A percentile compares a stretch with the other conserved stretches of the same genome.
Conservation (phyloP, 2,329 filamentous ascomycete species). For the Orbilia quercus region DNA sequence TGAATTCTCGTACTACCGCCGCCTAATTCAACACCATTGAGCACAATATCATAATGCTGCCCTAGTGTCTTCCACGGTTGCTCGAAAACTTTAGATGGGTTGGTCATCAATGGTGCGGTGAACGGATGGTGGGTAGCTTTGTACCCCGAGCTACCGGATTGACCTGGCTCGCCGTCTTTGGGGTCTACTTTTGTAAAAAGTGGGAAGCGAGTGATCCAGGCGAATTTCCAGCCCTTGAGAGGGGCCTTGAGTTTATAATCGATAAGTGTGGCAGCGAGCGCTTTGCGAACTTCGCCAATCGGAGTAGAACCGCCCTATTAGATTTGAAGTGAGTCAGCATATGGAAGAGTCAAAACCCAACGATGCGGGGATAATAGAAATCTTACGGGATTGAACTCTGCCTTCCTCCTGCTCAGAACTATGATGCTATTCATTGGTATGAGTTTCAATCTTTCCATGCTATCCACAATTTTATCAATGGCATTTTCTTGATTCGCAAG, state of each 20-base stretch:
- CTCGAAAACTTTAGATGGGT: slow-evolving; percentile 78
- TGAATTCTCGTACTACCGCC: slow-evolving; percentile 95
- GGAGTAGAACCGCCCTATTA: slow-evolving; percentile 41
- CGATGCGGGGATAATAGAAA: not conserved
- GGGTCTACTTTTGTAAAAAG: slow-evolving; percentile 81
- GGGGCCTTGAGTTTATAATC: slow-evolving; percentile 2
- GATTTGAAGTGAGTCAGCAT: not conserved
- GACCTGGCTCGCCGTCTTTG: slow-evolving; percentile 74
- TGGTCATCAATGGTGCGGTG: slow-evolving; percentile 81
- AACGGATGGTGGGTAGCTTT: slow-evolving; percentile 95
- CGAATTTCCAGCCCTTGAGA: slow-evolving; percentile 67
- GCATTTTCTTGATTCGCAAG: not conserved
- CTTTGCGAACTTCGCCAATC: slow-evolving; percentile 27
- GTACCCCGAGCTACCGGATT: slow-evolving; percentile 83
- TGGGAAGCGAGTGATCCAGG: slow-evolving; percentile 91
- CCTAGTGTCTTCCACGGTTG: slow-evolving; percentile 79
- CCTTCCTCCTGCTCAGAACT: slow-evolving; percentile 17
- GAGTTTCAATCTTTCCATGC: not conserved
- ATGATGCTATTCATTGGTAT: slow-evolving; percentile 18
- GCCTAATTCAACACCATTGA: slow-evolving; percentile 94
- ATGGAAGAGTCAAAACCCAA: not conserved
- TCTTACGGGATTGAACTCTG: slow-evolving; percentile 46
- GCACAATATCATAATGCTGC: slow-evolving; percentile 94
- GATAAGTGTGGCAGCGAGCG: slow-evolving; percentile 15
- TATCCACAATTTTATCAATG: slow-evolving; percentile 4